Evolutionary conservation across 2,329 filamentous ascomycete genomes (phyloP).

Genomic region (Botryosphaeria dothidea): DNA sequence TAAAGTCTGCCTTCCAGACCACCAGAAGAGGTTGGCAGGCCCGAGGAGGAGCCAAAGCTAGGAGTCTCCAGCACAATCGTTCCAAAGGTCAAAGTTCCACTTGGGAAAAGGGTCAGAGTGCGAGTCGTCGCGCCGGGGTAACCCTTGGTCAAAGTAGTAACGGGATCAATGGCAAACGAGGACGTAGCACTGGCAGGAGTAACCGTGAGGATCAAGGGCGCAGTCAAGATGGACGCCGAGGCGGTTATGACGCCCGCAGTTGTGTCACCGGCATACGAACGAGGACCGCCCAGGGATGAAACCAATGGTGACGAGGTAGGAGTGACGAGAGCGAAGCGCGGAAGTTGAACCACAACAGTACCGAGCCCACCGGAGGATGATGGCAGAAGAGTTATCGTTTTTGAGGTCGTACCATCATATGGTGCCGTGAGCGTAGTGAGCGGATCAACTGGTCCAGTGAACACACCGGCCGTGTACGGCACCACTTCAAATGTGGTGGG

Average conservation of each 20-base stretch:
- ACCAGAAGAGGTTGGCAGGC: no score
- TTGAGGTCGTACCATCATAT: neutral
- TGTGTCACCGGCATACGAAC: neutral
- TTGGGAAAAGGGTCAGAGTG: neutral
- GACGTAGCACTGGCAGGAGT: neutral
- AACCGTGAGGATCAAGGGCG: neutral
- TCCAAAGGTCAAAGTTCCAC: neutral
- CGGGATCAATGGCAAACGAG: neutral
- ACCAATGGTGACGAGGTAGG: neutral
- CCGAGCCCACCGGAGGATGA: neutral
- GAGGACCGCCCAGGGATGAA: neutral
- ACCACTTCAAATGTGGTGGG: neutral
- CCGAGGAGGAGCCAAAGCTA: no score
- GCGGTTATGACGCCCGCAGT: neutral
- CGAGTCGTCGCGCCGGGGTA: neutral
- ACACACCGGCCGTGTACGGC: neutral
- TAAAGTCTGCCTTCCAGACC: neutral
- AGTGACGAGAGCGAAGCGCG: neutral
- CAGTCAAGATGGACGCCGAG: neutral
- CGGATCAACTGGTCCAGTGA: neutral
- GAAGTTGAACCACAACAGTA: neutral
- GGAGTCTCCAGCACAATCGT: no score
- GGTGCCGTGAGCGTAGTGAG: neutral
- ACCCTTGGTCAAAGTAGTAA: neutral
- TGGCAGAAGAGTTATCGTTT: neutral